Conservation (phyloP, 2,329 filamentous ascomycete species). For the Coniochaeta hoffmannii region DNA sequence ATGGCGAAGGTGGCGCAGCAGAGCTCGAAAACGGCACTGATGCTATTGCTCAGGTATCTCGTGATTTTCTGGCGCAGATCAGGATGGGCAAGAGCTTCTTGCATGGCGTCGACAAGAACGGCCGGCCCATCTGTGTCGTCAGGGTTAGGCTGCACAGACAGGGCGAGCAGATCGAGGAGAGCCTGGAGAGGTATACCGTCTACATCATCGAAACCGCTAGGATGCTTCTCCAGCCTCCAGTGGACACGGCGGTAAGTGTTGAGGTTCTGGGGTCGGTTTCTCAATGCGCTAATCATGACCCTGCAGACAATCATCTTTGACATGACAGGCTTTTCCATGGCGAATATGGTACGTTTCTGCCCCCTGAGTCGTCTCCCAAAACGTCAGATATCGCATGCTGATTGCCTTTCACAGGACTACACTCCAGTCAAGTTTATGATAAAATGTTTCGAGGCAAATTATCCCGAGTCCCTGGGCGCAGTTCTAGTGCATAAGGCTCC, state of each 20-base stretch:
- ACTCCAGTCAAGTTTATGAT: constrained; percentile 98
- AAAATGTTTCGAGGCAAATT: constrained; percentile 98
- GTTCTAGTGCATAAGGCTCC: constrained; percentile 94
- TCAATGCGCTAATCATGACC: not conserved
- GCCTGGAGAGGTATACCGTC: constrained; percentile 83
- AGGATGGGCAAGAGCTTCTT: constrained; percentile 89
- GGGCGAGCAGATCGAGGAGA: constrained; percentile 74
- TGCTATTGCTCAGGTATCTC: constrained; percentile 55
- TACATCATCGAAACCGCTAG: constrained; percentile 93
- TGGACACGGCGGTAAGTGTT: constrained; percentile 80
- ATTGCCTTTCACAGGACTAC: constrained; percentile 58
- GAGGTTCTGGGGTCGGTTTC: not conserved
- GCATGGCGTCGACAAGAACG: constrained; percentile 77
- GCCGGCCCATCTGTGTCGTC: constrained; percentile 81
- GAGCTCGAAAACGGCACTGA: constrained; percentile 51
- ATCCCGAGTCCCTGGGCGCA: constrained; percentile 83
- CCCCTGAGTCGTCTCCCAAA: not conserved
- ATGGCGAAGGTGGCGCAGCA: constrained; percentile 64
- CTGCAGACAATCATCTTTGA: constrained; percentile 83
- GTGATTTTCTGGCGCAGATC: constrained; percentile 77
- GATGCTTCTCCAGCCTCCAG: constrained; percentile 67
- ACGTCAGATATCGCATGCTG: constrained; percentile 7
- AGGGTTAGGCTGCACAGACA: constrained; percentile 74
- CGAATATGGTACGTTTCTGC: constrained; percentile 70
- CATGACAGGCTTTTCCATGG: constrained; percentile 87